Evolutionary conservation across 1,284 basidiomycete species (phyloP).

Genomic region (Ganoderma multipileum): DNA sequence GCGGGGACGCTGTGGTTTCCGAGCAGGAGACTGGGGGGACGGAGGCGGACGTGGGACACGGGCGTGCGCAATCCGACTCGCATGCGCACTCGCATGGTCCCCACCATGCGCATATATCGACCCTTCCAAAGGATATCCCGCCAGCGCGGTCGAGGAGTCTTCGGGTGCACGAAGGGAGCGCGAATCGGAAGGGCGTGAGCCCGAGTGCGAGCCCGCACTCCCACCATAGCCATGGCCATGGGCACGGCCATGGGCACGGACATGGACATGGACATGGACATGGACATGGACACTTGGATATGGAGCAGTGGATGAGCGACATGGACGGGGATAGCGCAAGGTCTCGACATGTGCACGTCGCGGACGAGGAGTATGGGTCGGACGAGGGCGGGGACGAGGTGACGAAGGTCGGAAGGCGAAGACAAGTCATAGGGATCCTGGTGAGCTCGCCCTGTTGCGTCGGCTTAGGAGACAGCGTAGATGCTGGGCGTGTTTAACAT

Average conservation of each 20-base stretch:
- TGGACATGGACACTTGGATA: slow-evolving; percentile 38
- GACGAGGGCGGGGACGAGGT: slow-evolving; percentile 33
- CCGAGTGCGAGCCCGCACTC: not conserved
- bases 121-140: not conserved
- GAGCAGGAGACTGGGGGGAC: not conserved
- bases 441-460: slow-evolving; percentile 43
- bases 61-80: slow-evolving; percentile 17
- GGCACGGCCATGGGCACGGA: slow-evolving; percentile 26
- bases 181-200: slow-evolving; percentile 3
- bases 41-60: slow-evolving; percentile 9
- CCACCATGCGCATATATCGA: not conserved
- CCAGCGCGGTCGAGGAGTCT: not conserved
- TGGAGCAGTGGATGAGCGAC: slow-evolving; percentile 35
- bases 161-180: not conserved
- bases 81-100: slow-evolving; percentile 7
- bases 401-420: slow-evolving; percentile 53
- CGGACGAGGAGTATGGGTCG: slow-evolving; percentile 28
- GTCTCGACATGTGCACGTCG: slow-evolving; percentile 1
- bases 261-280: slow-evolving; percentile 36
- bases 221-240: slow-evolving; percentile 26
- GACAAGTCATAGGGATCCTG: slow-evolving; percentile 70
- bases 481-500: not conserved
- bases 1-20: not conserved
- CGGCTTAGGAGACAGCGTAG: not conserved
- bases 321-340: slow-evolving; percentile 19